Percentiles rank a stretch among this genome's conserved stretches.
These are phyloP conservation scores for Gentiana straminea DNA, from an alignment of 257 asterid species.

Conservation along the genomic window DNA sequence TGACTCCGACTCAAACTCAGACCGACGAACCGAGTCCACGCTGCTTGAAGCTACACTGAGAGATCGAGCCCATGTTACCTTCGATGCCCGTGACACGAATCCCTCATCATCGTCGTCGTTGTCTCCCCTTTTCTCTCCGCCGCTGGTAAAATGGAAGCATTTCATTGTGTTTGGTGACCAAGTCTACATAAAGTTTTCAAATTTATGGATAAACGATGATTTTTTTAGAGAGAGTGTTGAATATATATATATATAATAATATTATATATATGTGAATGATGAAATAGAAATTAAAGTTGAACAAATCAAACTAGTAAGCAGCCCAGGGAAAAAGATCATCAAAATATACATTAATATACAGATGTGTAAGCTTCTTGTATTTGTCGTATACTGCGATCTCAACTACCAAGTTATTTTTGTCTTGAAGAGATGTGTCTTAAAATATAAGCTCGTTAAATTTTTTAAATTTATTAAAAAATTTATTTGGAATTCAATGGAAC, in stretches of 20 bases:
- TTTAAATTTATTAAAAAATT: too few species aligned
- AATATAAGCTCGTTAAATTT: too few species aligned
- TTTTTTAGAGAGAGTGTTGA: too few species aligned
- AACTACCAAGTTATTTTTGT: too few species aligned
- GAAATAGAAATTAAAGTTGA: slow-evolving; percentile 4
- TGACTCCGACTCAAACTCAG: slow-evolving; percentile 66
- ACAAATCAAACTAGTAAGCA: slow-evolving; percentile 2
- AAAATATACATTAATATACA: too few species aligned
- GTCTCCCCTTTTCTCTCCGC: slow-evolving; percentile 27
- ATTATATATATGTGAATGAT: neutral
- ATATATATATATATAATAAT: neutral
- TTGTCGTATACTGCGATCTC: too few species aligned
- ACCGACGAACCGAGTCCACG: slow-evolving; percentile 46
- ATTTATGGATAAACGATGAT: too few species aligned
- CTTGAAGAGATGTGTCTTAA: too few species aligned
- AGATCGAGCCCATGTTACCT: slow-evolving; percentile 76
- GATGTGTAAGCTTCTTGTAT: too few species aligned
- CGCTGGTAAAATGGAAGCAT: slow-evolving; percentile 71
- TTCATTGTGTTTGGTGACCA: slow-evolving; percentile 33
- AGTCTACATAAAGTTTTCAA: too few species aligned
- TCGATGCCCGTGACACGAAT: slow-evolving; percentile 30
- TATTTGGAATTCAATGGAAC: too few species aligned
- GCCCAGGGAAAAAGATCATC: too few species aligned
- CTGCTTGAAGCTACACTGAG: slow-evolving; percentile 79
- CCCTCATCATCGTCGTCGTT: slow-evolving; percentile 35